Conservation (phyloP, 2,329 filamentous ascomycete species). For the Zymoseptoria tritici region DNA sequence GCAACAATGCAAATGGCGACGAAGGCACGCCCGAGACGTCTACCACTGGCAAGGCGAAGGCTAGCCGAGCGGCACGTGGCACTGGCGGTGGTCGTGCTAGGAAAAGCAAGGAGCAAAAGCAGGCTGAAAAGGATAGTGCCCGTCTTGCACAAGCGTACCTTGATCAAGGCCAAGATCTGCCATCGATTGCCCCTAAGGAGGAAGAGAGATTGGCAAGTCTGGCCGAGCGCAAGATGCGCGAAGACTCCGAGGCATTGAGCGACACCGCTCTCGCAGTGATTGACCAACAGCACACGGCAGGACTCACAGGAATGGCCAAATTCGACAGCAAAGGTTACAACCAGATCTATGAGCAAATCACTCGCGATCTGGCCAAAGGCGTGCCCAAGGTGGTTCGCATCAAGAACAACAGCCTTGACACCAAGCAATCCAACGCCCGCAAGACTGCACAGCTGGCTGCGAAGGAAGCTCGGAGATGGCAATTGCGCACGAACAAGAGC, state of each 20-base stretch:
- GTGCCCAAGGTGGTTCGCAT: slow-evolving; percentile 87
- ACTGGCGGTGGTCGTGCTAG: slow-evolving; percentile 56
- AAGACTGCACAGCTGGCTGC: slow-evolving; percentile 96
- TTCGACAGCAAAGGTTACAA: slow-evolving; percentile 60
- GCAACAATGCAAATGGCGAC: slow-evolving; percentile 23
- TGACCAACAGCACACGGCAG: slow-evolving; percentile 25
- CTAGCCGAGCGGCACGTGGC: slow-evolving; percentile 32
- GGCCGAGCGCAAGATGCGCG: slow-evolving; percentile 28
- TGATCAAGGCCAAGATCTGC: slow-evolving; percentile 68
- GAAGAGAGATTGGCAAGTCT: slow-evolving; percentile 43
- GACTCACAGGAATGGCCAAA: slow-evolving; percentile 28
- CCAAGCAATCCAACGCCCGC: slow-evolving; percentile 88
- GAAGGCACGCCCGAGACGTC: slow-evolving; percentile 25
- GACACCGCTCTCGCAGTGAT: slow-evolving; percentile 43
- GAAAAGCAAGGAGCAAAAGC: slow-evolving; percentile 74
- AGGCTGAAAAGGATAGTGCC: slow-evolving; percentile 65
- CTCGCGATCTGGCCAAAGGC: slow-evolving; percentile 87
- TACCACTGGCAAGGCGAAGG: slow-evolving; percentile 38
- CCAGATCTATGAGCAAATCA: slow-evolving; percentile 95
- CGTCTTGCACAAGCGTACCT: slow-evolving; percentile 80
- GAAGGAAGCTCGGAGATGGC: slow-evolving; percentile 96
- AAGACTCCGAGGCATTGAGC: slow-evolving; percentile 43
- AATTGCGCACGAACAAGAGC: slow-evolving; percentile 95
- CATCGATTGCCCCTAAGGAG: slow-evolving; percentile 53
- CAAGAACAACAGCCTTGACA: slow-evolving; percentile 75